A percentile compares a stretch with the other conserved stretches of the same genome.
These are phyloP conservation scores for Flaveria robusta DNA, from an alignment of 129 eudicot genomes.

Conservation along the genomic window DNA sequence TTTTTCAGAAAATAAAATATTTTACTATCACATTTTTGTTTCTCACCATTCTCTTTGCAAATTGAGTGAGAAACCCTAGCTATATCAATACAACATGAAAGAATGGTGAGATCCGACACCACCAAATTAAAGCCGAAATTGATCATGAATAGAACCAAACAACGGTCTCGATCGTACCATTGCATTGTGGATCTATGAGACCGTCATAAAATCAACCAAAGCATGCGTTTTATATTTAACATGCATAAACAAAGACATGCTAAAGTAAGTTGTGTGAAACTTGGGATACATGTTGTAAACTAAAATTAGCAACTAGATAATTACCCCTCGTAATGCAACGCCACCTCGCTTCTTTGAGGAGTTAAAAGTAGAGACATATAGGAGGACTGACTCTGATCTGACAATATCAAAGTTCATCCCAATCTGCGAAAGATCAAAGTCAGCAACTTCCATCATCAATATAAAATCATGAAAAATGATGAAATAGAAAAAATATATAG, in stretches of 20 bases:
- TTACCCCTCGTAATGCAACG: conserved; percentile 71
- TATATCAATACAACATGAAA: background rate
- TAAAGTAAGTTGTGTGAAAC: conserved; percentile 14
- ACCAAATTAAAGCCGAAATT: background rate
- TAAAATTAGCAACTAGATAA: conserved; percentile 5
- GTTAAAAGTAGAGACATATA: conserved; percentile 86
- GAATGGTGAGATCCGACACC: too few species aligned
- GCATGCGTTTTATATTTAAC: background rate
- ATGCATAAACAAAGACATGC: background rate
- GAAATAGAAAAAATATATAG: conserved; percentile 3
- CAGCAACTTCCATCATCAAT: conserved; percentile 19
- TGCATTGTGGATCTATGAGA: background rate
- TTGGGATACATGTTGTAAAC: background rate
- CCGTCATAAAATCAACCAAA: background rate
- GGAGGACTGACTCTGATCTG: conserved; percentile 58
- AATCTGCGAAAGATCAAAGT: conserved; percentile 42
- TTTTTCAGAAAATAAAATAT: too few species aligned
- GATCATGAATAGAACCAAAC: background rate
- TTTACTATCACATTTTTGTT: too few species aligned
- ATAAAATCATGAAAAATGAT: conserved; percentile 13
- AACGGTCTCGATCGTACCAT: background rate
- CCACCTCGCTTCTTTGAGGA: conserved; percentile 90
- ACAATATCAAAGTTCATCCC: conserved; percentile 87
- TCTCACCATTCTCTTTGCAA: too few species aligned
- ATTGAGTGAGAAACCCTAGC: too few species aligned